Evolutionary conservation across 2,329 filamentous ascomycete species (phyloP).

Genomic region (Botrytis byssoidea): DNA sequence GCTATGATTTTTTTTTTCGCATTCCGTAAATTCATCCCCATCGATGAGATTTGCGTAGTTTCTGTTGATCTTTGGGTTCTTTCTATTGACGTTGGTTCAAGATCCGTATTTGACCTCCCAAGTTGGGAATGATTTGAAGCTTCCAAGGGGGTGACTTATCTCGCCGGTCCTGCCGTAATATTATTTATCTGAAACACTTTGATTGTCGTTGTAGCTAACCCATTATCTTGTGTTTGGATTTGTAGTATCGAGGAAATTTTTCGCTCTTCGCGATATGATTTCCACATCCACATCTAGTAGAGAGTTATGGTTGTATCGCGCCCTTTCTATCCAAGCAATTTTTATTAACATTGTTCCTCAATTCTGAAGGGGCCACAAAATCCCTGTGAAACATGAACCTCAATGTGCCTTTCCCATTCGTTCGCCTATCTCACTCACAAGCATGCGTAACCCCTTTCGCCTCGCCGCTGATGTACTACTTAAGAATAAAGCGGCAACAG

Average conservation of each 20-base stretch:
- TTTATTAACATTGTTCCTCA: neutral
- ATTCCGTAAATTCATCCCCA: neutral
- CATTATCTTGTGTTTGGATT: neutral
- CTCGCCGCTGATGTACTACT: slow-evolving; percentile 49
- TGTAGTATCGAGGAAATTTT: neutral
- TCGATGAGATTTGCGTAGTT: neutral
- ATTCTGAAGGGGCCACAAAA: neutral
- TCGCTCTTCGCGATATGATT: neutral
- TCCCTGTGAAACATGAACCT: neutral
- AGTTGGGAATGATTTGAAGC: neutral
- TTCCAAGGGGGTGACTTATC: neutral
- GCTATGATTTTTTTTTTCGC: neutral
- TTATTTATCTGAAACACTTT: neutral
- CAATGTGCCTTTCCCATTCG: slow-evolving; percentile 11
- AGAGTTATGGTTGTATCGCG: no score
- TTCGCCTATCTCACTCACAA: slow-evolving; percentile 20
- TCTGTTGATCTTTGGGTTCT: neutral
- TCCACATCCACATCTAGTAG: neutral
- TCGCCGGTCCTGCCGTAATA: neutral
- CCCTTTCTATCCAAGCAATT: neutral
- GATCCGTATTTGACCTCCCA: neutral
- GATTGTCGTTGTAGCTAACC: neutral
- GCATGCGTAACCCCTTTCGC: slow-evolving; percentile 48
- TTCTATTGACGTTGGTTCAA: neutral
- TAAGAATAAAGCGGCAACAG: slow-evolving; percentile 63